Percentiles rank a stretch among this genome's conserved stretches.
These are phyloP conservation scores for Rhizophora apiculata DNA, from an alignment of 345 rosid genomes.

Conservation along the genomic window DNA sequence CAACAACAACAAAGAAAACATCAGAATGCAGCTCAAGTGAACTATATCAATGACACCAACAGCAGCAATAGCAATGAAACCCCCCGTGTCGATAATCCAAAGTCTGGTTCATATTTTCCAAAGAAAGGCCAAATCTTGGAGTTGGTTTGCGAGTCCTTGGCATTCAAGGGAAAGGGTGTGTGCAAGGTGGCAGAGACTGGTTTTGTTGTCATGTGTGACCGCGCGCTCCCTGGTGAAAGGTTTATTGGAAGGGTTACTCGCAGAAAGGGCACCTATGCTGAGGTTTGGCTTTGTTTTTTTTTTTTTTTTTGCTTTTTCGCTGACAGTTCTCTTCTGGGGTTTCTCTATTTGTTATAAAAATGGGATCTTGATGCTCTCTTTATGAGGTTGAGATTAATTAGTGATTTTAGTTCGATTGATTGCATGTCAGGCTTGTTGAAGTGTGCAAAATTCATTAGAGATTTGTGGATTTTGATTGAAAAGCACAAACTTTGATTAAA, in stretches of 20 bases:
- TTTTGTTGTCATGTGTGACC: constrained; percentile 78
- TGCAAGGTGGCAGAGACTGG: constrained; percentile 82
- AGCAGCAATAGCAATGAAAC: not conserved
- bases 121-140: constrained; percentile 77
- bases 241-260: constrained; percentile 85
- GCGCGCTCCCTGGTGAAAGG: constrained; percentile 90
- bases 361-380: not conserved
- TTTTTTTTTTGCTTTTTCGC: not conserved
- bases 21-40: constrained; percentile 9
- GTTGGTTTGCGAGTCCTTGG: constrained; percentile 80
- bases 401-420: too few species aligned
- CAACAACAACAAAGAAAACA: constrained; percentile 8
- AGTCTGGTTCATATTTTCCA: constrained; percentile 53
- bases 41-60: not conserved
- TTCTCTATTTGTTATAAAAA: not conserved
- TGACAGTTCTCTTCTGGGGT: not conserved
- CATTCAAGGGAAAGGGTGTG: constrained; percentile 84
- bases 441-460: too few species aligned
- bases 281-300: constrained; percentile 40
- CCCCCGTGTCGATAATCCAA: not conserved
- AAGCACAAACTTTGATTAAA: too few species aligned
- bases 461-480: too few species aligned
- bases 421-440: too few species aligned
- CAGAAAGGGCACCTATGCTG: constrained; percentile 74
- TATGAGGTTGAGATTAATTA: too few species aligned